Evolutionary conservation across 2,329 filamentous ascomycete genomes (phyloP).

Genomic region (Byssochlamys sp.): DNA sequence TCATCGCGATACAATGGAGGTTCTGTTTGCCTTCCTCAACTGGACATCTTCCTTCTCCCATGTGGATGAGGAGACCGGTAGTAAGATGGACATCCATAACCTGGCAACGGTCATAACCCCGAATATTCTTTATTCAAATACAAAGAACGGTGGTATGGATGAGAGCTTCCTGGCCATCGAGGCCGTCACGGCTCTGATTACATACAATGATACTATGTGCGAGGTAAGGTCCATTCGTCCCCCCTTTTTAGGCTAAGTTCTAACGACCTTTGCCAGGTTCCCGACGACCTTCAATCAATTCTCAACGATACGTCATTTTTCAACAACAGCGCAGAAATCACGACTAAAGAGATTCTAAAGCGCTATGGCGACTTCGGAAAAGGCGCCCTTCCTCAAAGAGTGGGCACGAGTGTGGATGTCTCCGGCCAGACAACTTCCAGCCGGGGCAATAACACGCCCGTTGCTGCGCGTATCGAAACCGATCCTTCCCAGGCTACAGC

Average conservation of each 20-base stretch:
- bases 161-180: slow-evolving; percentile 91
- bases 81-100: slow-evolving; percentile 98
- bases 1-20: slow-evolving; percentile 87
- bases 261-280: slow-evolving; percentile 53
- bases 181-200: slow-evolving; percentile 81
- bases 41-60: slow-evolving; percentile 97
- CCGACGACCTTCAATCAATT: slow-evolving; percentile 78
- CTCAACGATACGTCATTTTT: slow-evolving; percentile 75
- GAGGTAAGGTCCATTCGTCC: slow-evolving; percentile 60
- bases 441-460: slow-evolving; percentile 32
- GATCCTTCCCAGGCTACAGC: slow-evolving; percentile 62
- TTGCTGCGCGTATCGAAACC: slow-evolving; percentile 66
- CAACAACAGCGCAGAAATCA: slow-evolving; percentile 73
- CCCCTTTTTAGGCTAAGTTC: slow-evolving; percentile 63
- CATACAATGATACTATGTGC: slow-evolving; percentile 91
- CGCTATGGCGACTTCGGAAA: slow-evolving; percentile 75
- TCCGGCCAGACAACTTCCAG: slow-evolving; percentile 33
- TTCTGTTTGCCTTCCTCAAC: slow-evolving; percentile 89
- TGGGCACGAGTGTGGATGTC: slow-evolving; percentile 46
- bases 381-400: slow-evolving; percentile 50
- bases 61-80: slow-evolving; percentile 90
- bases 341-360: slow-evolving; percentile 93
- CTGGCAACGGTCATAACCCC: slow-evolving; percentile 94
- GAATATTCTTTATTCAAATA: slow-evolving; percentile 72
- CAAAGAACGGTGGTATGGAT: slow-evolving; percentile 62